phyloP scores from a whole-genome alignment of 2,329 filamentous ascomycete genomes.

The Claviceps arundinis region DNA sequence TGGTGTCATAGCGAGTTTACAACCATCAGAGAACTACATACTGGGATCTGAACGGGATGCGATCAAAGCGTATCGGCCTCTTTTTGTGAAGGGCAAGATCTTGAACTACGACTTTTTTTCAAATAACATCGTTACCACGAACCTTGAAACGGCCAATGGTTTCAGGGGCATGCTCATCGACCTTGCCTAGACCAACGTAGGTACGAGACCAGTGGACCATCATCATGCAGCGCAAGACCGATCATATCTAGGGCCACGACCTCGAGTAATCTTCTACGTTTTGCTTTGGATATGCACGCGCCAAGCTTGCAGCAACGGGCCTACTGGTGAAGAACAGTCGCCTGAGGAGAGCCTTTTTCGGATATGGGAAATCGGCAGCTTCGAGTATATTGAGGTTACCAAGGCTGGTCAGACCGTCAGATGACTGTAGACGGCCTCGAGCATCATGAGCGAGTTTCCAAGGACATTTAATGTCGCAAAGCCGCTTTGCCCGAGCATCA shows the following conservation, averaged over 20 bases:
- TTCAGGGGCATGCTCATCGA: conserved; percentile 15
- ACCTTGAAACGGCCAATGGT: conserved; percentile 6
- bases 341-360: not conserved
- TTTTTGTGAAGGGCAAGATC: conserved; percentile 1
- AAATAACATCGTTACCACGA: conserved; percentile 3
- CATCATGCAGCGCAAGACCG: conserved; percentile 5
- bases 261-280: conserved; percentile 7
- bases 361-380: conserved; percentile 7
- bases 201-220: no score
- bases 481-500: conserved; percentile 8
- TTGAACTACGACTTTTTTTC: not conserved
- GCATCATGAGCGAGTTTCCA: conserved; percentile 9
- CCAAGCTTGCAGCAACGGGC: conserved; percentile 4
- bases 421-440: conserved; percentile 4
- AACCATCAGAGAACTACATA: not conserved
- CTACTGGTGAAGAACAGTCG: not conserved
- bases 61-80: conserved; percentile 3
- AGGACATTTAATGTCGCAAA: conserved; percentile 6
- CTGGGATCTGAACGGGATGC: conserved; percentile 4
- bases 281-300: conserved; percentile 11
- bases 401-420: conserved; percentile 5
- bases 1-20: conserved; percentile 5
- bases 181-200: not conserved
- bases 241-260: conserved; percentile 13
- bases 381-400: conserved; percentile 1